Evolutionary conservation across 805 yeast genomes (phyloP).

Genomic region (Pichia sporocuriosa): DNA sequence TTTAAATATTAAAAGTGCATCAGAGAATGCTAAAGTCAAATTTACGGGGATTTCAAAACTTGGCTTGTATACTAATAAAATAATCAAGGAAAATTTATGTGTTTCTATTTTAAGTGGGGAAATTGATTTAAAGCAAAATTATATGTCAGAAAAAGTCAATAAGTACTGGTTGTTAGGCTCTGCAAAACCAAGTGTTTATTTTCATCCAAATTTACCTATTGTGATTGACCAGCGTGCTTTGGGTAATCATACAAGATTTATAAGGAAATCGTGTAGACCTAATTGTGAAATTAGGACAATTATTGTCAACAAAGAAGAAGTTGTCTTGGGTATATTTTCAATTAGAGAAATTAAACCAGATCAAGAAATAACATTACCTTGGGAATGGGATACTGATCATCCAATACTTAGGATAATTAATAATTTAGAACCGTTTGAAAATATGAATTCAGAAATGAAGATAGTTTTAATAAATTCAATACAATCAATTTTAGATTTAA

Average conservation of each 20-base stretch:
- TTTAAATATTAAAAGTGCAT: constrained; percentile 43
- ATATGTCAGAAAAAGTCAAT: constrained; percentile 58
- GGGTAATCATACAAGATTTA: constrained; percentile 71
- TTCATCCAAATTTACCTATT: constrained; percentile 54
- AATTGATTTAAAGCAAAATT: constrained; percentile 56
- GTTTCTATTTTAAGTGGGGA: constrained; percentile 69
- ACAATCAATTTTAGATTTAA: constrained; percentile 53
- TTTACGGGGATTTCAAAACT: constrained; percentile 64
- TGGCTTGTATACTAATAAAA: constrained; percentile 46
- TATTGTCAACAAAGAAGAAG: constrained; percentile 31
- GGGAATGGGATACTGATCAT: constrained; percentile 85
- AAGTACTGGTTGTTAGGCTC: constrained; percentile 75
- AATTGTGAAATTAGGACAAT: constrained; percentile 60
- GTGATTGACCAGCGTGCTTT: constrained; percentile 71
- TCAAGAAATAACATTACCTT: constrained; percentile 69
- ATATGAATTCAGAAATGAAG: constrained; percentile 45
- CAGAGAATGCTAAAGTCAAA: constrained; percentile 52
- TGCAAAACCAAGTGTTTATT: constrained; percentile 51
- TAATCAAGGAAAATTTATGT: constrained; percentile 40
- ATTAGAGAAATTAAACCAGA: constrained; percentile 49
- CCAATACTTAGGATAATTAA: constrained; percentile 55
- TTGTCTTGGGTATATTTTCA: constrained; percentile 53
- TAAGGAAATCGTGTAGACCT: constrained; percentile 70
- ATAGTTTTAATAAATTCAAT: constrained; percentile 52
- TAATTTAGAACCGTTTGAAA: constrained; percentile 45